These are phyloP conservation scores for Sporisorium exsertum DNA, from an alignment of 1,284 basidiomycete species.

Conservation along the genomic window DNA sequence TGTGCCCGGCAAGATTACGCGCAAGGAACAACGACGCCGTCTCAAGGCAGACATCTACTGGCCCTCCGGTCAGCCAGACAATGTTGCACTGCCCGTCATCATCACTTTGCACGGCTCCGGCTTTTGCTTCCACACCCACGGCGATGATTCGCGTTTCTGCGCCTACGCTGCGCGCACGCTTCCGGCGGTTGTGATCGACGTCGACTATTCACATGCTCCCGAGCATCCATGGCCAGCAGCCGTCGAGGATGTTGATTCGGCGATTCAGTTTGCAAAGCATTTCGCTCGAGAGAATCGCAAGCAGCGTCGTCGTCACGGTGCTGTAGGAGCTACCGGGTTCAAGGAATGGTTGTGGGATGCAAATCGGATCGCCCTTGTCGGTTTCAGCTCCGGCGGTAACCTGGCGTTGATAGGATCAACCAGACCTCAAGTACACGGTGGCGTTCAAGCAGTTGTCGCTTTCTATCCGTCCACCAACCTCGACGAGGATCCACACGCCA, in stretches of 20 bases:
- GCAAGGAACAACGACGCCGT: constrained; percentile 34
- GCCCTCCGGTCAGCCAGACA: constrained; percentile 20
- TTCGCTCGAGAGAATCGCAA: constrained; percentile 33
- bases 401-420: constrained; percentile 41
- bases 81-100: constrained; percentile 39
- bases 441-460: constrained; percentile 42
- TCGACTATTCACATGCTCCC: constrained; percentile 81
- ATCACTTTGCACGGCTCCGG: constrained; percentile 58
- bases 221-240: constrained; percentile 81
- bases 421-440: constrained; percentile 23
- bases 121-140: constrained; percentile 47
- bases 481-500: constrained; percentile 47
- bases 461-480: constrained; percentile 58
- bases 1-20: constrained; percentile 35
- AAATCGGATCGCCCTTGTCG: constrained; percentile 45
- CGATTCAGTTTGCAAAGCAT: constrained; percentile 74
- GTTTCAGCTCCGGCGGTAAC: constrained; percentile 55
- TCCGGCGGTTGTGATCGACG: constrained; percentile 74
- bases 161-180: constrained; percentile 32
- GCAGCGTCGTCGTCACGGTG: constrained; percentile 34
- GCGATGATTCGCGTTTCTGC: constrained; percentile 50
- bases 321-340: constrained; percentile 24
- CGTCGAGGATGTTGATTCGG: constrained; percentile 78
- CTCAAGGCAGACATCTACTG: constrained; percentile 48
- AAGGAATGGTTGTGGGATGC: constrained; percentile 48